Evolutionary conservation across 1,139 yeast genomes (phyloP).

Genomic region (Lodderomyces jiufengensis): DNA sequence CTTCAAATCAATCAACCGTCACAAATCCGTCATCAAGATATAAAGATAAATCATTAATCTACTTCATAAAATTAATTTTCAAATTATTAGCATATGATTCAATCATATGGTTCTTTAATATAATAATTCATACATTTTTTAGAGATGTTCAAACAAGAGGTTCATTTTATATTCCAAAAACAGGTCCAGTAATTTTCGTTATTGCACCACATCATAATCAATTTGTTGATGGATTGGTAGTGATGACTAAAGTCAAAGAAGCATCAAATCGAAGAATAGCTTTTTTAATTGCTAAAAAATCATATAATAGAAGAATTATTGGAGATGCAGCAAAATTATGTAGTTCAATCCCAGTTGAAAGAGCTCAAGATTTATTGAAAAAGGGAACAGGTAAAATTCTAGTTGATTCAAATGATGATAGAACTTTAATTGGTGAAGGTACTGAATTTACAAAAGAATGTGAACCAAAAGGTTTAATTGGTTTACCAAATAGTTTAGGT

Average conservation of each 20-base stretch:
- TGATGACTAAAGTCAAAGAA: conserved; percentile 37
- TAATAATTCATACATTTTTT: conserved; percentile 41
- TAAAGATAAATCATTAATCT: neutral
- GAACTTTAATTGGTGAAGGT: conserved; percentile 37
- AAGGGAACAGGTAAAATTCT: conserved; percentile 46
- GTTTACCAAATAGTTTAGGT: conserved; percentile 58
- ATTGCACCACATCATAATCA: conserved; percentile 49
- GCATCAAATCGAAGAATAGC: conserved; percentile 42
- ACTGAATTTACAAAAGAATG: conserved; percentile 49
- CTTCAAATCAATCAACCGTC: too few species aligned
- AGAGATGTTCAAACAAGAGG: conserved; percentile 41
- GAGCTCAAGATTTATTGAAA: conserved; percentile 64
- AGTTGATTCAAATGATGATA: conserved; percentile 24
- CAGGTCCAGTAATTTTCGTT: conserved; percentile 42
- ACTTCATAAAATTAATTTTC: conserved; percentile 8
- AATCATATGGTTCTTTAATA: conserved; percentile 33
- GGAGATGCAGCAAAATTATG: conserved; percentile 57
- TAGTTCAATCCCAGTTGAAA: conserved; percentile 67
- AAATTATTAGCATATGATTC: conserved; percentile 26
- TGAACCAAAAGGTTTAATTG: conserved; percentile 53
- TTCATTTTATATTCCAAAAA: conserved; percentile 36
- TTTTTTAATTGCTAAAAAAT: conserved; percentile 62
- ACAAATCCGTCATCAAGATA: neutral
- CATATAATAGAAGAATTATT: conserved; percentile 49
- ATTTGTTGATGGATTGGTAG: conserved; percentile 42